phyloP scores from a whole-genome alignment of 805 yeast genomes.

The Candida piceae region DNA sequence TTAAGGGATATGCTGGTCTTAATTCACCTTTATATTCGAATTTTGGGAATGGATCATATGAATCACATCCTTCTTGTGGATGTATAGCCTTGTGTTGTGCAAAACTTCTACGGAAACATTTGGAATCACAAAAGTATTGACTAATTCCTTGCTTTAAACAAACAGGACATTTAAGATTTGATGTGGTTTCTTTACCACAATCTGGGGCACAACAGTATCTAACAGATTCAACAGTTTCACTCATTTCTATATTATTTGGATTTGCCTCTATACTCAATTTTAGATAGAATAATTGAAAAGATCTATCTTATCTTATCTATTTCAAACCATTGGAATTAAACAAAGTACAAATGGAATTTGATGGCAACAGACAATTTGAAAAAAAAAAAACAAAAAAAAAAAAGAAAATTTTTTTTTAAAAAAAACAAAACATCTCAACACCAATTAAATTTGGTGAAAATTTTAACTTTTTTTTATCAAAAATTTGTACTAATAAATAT shows the following conservation, averaged over 20 bases:
- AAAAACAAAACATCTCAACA: too few species aligned
- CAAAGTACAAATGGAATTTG: too few species aligned
- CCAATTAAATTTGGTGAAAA: too few species aligned
- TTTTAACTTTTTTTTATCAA: too few species aligned
- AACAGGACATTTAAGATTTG: conserved; percentile 82
- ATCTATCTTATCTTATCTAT: too few species aligned
- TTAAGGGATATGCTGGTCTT: conserved; percentile 76
- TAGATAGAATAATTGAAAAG: too few species aligned
- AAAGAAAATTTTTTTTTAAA: neutral
- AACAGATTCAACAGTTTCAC: conserved; percentile 7
- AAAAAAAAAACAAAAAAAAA: too few species aligned
- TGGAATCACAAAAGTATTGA: conserved; percentile 73
- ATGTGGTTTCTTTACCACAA: conserved; percentile 78
- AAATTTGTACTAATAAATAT: too few species aligned
- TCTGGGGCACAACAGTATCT: conserved; percentile 64
- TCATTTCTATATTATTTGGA: too few species aligned
- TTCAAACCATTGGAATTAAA: too few species aligned
- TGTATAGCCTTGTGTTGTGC: conserved; percentile 72
- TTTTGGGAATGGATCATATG: conserved; percentile 84
- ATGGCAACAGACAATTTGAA: too few species aligned
- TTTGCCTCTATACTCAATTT: too few species aligned
- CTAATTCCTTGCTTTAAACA: conserved; percentile 70
- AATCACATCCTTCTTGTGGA: conserved; percentile 49
- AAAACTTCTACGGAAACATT: conserved; percentile 74
- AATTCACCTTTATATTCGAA: conserved; percentile 69